Evolutionary conservation across 2,329 filamentous ascomycete species (phyloP), one percentile per base, ranked within the genome.

Genomic region (Trichophaea hybrida): DNA sequence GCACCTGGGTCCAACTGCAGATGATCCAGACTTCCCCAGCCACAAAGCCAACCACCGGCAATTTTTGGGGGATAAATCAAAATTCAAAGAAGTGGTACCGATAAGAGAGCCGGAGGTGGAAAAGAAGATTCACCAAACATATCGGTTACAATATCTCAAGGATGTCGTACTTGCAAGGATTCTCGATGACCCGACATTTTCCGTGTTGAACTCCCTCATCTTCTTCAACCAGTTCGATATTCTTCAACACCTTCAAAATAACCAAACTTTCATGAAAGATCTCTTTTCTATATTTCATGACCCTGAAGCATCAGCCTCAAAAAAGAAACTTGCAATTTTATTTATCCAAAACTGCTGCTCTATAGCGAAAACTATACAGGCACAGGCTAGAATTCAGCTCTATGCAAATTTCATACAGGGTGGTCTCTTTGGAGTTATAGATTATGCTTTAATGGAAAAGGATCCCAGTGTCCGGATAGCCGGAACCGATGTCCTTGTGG

Each of bases 201-300:
- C 88, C 31, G 90, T 97, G 32, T 82, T 98, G 65, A 98, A 97
- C 74, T 95, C 89, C 55, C 80, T 97, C 68, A 98, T 98, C 67
- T 98, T 96, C 75, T 98, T 94, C 78, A 93, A 97, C 74, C 93
- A 98, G 74, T 90, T 97, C 68, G 93, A 97, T 70, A 96, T 98
- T 70, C 85, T 98, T 54, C 87, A 91, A 69, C 88, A 97, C 73
- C 78, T 98, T n/a, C 90, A 96, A 72, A 78, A 78, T 32, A 95
- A 95, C 68, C 76, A 76, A 0, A 74, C 74, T 1, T 96, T 95
- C 69, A 75, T 97, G 33, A 83, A 82, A 66, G 88, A 96, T 63
- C 78, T 97, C 3, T 98, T 97, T 71, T 79, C 80, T 57, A 88
- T 97, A 63, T 96, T 97, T 69, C 73, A 75, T 56, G 61, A 66